Base-by-base conservation (phyloP, 495 filamentous ascomycete species). In the Hypomontagnella submonticulosa region DNA sequence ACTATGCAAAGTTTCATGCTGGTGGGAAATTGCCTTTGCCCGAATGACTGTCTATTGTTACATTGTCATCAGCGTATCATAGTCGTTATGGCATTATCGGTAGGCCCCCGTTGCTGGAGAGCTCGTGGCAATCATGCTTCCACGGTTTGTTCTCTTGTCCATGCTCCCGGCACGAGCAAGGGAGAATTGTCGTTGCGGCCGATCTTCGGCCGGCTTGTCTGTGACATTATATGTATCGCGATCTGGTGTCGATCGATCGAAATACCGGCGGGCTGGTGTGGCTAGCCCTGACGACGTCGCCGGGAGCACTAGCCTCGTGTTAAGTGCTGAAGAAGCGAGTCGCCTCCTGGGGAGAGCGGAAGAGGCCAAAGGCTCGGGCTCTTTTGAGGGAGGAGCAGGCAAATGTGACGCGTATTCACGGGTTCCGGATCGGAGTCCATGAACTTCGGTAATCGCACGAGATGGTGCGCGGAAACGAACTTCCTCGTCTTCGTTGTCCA, bases 361-460 rank as follows among this genome's bases (percentile, higher is more conserved):
- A n/a, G 74, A 70, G 4, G 66, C 71, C 13, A 73, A 63, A 18
- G 63, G 36, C 9, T 63, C 72, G 3, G 57, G 12, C 15, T 80
- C 77, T 57, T 61, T 69, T 4, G 53, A 50, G 0, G 65, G 65
- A 30, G 76, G 67, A 10, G 77, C 44, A 13, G 68, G 55, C 32
- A 64, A 63, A n/a, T 76, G 74, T 4, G 67, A 43, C 20, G 51
- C 52, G 40, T 73, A 72, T 27, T 81, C 77, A n/a, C 77, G 75
- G 12, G 69, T 57, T 18, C 57, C 41, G 7, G 63, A 51, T 38
- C 77, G 71, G 43, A 66, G 57, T 38, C 71, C 75, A 13, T 79
- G 79, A n/a, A 86, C 74, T 50, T 88, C 86, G 9, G 86, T 87
- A n/a, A 75, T 71, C 0, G 86, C 86, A 10, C 86, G 71, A 2